Percentiles rank a stretch among this genome's conserved stretches.
phyloP scores from a whole-genome alignment of 2,329 filamentous ascomycete genomes.

The Penicillium vulpinum region DNA sequence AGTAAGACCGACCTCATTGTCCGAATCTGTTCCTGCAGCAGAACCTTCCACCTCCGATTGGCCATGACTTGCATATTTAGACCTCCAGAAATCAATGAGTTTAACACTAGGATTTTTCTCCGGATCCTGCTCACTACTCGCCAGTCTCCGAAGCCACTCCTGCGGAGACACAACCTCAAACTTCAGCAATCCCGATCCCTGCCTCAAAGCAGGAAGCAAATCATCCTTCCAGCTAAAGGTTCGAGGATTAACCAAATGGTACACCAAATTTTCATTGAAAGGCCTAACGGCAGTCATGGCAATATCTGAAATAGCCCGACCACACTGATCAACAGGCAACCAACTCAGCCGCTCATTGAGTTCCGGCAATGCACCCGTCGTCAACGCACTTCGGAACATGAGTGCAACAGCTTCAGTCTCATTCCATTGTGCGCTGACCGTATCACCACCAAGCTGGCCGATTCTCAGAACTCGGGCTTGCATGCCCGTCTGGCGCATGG shows the following conservation, averaged over 20 bases:
- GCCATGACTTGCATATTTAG: constrained; percentile 45
- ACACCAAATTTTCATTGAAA: constrained; percentile 37
- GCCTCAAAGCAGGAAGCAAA: constrained; percentile 35
- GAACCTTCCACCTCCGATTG: neutral
- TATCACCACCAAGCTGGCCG: constrained; percentile 41
- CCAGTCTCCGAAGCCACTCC: constrained; percentile 38
- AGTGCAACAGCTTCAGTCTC: constrained; percentile 50
- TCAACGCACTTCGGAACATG: constrained; percentile 51
- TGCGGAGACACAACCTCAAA: constrained; percentile 35
- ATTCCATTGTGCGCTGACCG: constrained; percentile 25
- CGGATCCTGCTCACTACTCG: constrained; percentile 51
- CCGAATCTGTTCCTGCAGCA: neutral
- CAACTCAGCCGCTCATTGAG: constrained; percentile 48
- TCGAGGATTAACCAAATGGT: constrained; percentile 55
- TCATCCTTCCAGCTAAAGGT: constrained; percentile 39
- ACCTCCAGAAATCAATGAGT: constrained; percentile 54
- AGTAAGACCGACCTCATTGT: neutral
- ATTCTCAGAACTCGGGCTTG: constrained; percentile 36
- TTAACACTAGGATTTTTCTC: constrained; percentile 54
- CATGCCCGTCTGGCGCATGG: constrained; percentile 26
- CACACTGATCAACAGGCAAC: constrained; percentile 47
- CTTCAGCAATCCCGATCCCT: constrained; percentile 25
- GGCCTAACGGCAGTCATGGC: constrained; percentile 29
- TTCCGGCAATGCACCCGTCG: constrained; percentile 48
- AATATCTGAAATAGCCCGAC: constrained; percentile 36